Conservation (phyloP, 106 monocot species). For the Dendrobium nobile region DNA sequence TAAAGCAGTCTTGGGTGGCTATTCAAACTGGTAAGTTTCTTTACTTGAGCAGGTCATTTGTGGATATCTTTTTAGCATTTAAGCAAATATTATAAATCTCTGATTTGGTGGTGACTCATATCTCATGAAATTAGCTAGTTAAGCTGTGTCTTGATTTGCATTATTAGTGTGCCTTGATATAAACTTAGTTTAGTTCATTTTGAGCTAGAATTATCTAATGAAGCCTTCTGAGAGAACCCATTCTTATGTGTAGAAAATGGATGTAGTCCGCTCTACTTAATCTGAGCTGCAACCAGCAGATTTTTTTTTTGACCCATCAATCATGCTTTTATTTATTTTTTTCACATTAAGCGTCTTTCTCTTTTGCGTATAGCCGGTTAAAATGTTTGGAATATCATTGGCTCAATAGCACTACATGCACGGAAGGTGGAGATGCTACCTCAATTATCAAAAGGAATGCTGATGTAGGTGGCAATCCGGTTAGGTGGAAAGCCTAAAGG, state of each 20-base stretch:
- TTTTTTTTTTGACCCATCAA: not conserved
- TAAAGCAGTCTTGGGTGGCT: conserved; percentile 50
- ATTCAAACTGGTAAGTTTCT: conserved; percentile 33
- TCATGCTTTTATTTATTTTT: not conserved
- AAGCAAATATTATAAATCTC: not conserved
- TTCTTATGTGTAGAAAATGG: not conserved
- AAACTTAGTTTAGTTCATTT: not conserved
- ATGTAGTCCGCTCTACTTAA: not conserved
- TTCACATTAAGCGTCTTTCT: too few species aligned
- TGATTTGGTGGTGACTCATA: not conserved
- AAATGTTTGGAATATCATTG: not conserved
- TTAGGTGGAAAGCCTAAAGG: too few species aligned
- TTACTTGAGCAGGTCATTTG: not conserved
- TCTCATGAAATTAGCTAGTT: not conserved
- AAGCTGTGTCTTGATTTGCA: not conserved
- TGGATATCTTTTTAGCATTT: not conserved
- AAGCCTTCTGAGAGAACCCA: not conserved
- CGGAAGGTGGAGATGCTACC: not conserved
- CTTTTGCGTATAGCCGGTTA: not conserved
- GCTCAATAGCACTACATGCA: not conserved
- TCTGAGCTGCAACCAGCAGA: not conserved
- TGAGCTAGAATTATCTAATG: not conserved
- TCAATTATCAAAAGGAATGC: not conserved
- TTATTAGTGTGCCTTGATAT: not conserved
- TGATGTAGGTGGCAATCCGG: too few species aligned